A percentile compares a stretch with the other conserved stretches of the same genome.
Evolutionary conservation across 2,329 filamentous ascomycete genomes (phyloP).

Genomic region (Tolypocladium sp.): DNA sequence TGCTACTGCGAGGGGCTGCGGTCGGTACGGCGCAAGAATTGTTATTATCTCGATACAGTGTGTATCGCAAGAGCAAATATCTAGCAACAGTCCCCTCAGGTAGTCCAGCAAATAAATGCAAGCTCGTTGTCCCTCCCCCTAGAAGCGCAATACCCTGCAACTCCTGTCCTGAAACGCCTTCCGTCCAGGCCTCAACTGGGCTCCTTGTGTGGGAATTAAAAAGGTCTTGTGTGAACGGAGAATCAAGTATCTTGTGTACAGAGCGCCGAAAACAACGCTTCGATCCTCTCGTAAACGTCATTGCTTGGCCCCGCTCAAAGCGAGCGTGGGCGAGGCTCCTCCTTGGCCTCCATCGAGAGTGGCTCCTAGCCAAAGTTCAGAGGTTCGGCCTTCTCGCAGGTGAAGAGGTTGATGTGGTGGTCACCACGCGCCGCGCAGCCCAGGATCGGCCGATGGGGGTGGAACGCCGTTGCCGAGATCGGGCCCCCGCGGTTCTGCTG

Average conservation of each 20-base stretch:
- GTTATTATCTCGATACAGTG: not conserved
- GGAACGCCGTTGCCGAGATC: slow-evolving; percentile 85
- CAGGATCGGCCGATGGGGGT: slow-evolving; percentile 87
- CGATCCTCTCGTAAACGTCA: not conserved
- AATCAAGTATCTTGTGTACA: not conserved
- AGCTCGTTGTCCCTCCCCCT: not conserved
- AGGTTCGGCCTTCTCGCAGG: slow-evolving; percentile 47
- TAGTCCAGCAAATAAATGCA: not conserved
- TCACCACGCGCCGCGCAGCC: slow-evolving; percentile 81
- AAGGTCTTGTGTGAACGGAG: not conserved
- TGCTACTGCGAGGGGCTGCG: not conserved
- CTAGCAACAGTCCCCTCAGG: not conserved
- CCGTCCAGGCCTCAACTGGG: not conserved
- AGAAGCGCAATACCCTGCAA: not conserved
- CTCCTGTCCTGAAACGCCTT: not conserved
- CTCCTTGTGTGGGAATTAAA: not conserved
- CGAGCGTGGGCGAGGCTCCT: not conserved
- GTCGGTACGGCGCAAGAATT: not conserved
- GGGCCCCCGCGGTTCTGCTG: slow-evolving; percentile 71
- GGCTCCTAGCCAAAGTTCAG: slow-evolving; percentile 17
- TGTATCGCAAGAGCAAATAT: not conserved
- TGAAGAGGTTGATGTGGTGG: slow-evolving; percentile 83
- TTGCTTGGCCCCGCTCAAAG: not conserved
- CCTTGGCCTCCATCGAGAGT: not conserved
- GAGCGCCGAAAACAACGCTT: not conserved